phyloP scores from a whole-genome alignment of 2,329 filamentous ascomycete genomes.

The Berkeleyomyces basicola region DNA sequence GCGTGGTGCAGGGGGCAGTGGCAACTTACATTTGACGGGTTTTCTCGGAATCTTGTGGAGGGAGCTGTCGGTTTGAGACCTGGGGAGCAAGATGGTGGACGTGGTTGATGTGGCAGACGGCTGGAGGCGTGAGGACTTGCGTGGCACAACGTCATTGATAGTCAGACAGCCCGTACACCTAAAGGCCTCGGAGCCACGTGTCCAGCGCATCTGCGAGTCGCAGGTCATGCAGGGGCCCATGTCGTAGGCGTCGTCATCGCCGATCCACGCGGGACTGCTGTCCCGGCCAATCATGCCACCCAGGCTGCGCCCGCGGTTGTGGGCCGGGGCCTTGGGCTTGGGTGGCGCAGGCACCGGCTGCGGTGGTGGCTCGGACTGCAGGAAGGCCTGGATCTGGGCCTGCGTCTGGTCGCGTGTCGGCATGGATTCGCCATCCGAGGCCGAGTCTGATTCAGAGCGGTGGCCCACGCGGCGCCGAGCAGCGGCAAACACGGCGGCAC shows the following conservation, averaged over 20 bases:
- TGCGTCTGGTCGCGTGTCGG: not conserved
- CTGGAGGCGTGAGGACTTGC: not conserved
- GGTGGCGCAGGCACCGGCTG: not conserved
- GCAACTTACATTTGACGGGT: not conserved
- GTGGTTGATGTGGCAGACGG: not conserved
- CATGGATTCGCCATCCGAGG: not conserved
- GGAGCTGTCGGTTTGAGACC: not conserved
- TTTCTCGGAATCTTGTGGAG: constrained; percentile 6
- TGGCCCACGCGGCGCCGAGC: not conserved
- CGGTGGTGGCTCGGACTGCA: not conserved
- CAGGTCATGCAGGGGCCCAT: constrained; percentile 76
- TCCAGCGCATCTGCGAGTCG: constrained; percentile 65
- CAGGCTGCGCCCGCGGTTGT: not conserved
- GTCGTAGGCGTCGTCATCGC: constrained; percentile 38
- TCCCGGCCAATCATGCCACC: not conserved
- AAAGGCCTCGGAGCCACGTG: constrained; percentile 54
- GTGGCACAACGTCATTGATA: constrained; percentile 53
- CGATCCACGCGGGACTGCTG: not conserved
- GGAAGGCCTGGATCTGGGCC: not conserved
- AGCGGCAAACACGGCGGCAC: constrained; percentile 8
- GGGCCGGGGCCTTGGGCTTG: not conserved
- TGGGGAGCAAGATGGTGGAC: not conserved
- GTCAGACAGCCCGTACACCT: constrained; percentile 72
- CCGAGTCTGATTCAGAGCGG: not conserved
- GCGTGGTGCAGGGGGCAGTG: not conserved